A percentile compares a stretch with the other conserved stretches of the same genome.
These are phyloP conservation scores for Wilhelminamyces savonicus DNA, from an alignment of 805 yeast species.

Conservation along the genomic window DNA sequence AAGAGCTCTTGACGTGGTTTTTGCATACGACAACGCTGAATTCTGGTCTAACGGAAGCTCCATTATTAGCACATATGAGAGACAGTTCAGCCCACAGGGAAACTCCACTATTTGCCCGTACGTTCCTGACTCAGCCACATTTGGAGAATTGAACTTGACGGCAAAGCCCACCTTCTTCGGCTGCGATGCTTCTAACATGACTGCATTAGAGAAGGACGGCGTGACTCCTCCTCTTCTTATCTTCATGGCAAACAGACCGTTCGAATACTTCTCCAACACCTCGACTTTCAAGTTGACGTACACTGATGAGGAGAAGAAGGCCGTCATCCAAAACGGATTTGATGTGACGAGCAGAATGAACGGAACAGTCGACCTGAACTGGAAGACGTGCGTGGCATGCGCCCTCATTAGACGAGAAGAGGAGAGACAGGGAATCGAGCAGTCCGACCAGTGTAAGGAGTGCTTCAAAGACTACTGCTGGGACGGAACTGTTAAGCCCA, in stretches of 20 bases:
- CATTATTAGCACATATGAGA: slow-evolving; percentile 24
- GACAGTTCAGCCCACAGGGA: slow-evolving; percentile 26
- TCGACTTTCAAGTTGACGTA: slow-evolving; percentile 22
- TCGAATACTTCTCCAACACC: slow-evolving; percentile 19
- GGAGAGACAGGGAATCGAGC: slow-evolving; percentile 15
- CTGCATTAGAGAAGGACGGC: slow-evolving; percentile 8
- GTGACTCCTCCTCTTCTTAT: slow-evolving; percentile 18
- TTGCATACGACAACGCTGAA: slow-evolving; percentile 29
- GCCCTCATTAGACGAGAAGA: slow-evolving; percentile 22
- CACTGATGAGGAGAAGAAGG: slow-evolving; percentile 14
- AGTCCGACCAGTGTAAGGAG: slow-evolving; percentile 17
- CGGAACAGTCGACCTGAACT: slow-evolving; percentile 13
- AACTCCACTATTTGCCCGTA: slow-evolving; percentile 20
- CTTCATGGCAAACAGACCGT: slow-evolving; percentile 25
- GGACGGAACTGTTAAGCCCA: slow-evolving; percentile 12
- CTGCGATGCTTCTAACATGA: slow-evolving; percentile 17
- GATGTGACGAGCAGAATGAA: slow-evolving; percentile 18
- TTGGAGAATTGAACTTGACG: slow-evolving; percentile 13
- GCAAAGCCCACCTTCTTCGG: slow-evolving; percentile 22
- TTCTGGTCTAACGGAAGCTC: slow-evolving; percentile 32
- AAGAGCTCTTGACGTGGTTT: slow-evolving; percentile 28
- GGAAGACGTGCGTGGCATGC: slow-evolving; percentile 22
- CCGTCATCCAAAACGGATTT: slow-evolving; percentile 21
- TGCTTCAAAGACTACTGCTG: slow-evolving; percentile 22
- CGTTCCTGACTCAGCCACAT: slow-evolving; percentile 16